Conservation (phyloP, 441 rosid genomes). For the Eruca vesicaria region DNA sequence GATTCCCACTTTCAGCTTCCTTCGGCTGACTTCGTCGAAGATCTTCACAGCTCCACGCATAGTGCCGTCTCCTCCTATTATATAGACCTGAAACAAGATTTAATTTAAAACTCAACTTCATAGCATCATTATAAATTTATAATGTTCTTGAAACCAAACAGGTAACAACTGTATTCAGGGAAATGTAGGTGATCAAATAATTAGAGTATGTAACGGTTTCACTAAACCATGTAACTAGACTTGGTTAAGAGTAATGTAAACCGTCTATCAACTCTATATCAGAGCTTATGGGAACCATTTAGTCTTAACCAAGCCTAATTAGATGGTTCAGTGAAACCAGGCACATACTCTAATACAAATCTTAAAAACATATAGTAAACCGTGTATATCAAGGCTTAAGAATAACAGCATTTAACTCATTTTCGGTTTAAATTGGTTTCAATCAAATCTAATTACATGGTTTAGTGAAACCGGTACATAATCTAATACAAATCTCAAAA, state of each 20-base stretch:
- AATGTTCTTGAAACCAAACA: not conserved
- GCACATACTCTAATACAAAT: too few relatives aligned
- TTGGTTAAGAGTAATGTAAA: not conserved
- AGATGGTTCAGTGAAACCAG: too few relatives aligned
- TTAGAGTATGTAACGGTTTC: not conserved
- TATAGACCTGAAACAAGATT: conserved; percentile 49
- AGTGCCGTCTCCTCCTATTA: conserved; percentile 86
- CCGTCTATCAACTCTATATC: not conserved
- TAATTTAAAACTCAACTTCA: not conserved
- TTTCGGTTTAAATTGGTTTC: not conserved
- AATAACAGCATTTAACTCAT: too few relatives aligned
- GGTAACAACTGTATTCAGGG: not conserved
- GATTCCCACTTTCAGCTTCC: conserved; percentile 55
- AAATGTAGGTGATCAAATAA: not conserved
- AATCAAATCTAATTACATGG: too few relatives aligned
- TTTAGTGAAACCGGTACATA: too few relatives aligned
- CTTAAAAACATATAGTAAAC: too few relatives aligned
- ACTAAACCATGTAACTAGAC: not conserved
- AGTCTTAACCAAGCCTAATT: too few relatives aligned
- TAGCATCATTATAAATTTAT: not conserved
- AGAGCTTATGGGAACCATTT: too few relatives aligned
- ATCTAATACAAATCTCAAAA: too few relatives aligned
- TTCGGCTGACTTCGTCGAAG: conserved; percentile 49
- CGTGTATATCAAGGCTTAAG: too few relatives aligned
- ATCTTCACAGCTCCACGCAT: conserved; percentile 84